These are phyloP conservation scores for Nissolia schottii DNA, from an alignment of 306 rosid species.

Conservation along the genomic window DNA sequence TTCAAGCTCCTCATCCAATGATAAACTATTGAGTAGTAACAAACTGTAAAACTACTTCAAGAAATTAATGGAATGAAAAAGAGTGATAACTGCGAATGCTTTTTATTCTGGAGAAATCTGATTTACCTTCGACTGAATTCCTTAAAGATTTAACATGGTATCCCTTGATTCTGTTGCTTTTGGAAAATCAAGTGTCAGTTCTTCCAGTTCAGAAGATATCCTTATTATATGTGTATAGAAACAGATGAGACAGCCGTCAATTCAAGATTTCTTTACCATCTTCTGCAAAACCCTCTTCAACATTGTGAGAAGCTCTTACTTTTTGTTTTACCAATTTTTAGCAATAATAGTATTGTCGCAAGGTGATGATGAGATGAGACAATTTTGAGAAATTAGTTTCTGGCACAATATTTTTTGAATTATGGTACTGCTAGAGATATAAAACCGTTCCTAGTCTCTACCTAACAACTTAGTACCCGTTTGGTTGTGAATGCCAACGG, in stretches of 20 bases:
- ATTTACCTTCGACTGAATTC: background rate
- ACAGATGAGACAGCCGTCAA: background rate
- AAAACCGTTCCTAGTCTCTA: background rate
- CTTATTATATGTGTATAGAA: background rate
- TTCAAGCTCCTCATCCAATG: background rate
- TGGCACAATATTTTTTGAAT: background rate
- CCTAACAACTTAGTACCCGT: too few species aligned
- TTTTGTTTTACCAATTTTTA: background rate
- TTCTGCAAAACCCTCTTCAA: background rate
- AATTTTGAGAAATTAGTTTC: background rate
- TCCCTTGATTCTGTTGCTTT: background rate
- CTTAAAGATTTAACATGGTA: background rate
- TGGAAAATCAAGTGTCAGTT: background rate
- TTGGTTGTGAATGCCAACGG: too few species aligned
- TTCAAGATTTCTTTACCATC: background rate
- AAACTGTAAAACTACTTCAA: background rate
- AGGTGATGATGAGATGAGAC: background rate
- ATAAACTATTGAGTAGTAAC: background rate
- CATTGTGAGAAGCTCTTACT: background rate
- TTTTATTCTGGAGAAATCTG: too few species aligned
- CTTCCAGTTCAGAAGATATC: background rate
- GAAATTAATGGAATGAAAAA: background rate
- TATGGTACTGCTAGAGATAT: background rate
- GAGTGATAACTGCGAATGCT: too few species aligned
- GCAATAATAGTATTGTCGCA: background rate